phyloP scores from a whole-genome alignment of 768 basidiomycete species.

The Suillus variegatus region DNA sequence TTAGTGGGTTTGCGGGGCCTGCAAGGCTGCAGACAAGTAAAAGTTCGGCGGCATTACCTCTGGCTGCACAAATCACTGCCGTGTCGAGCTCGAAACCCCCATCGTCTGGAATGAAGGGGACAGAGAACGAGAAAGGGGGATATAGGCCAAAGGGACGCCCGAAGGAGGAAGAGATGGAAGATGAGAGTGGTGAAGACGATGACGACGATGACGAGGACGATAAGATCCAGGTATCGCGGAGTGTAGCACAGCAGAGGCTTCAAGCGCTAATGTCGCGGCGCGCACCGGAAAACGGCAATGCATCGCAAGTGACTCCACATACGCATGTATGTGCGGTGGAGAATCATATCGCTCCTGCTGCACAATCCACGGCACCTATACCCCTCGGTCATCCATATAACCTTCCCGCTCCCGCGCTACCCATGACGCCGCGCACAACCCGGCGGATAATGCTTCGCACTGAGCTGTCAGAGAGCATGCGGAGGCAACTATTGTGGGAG shows the following conservation, averaged over 20 bases:
- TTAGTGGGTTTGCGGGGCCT: constrained; percentile 31
- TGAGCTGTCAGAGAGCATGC: constrained; percentile 82
- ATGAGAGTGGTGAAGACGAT: constrained; percentile 53
- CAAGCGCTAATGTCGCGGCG: constrained; percentile 55
- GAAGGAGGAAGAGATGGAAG: constrained; percentile 65
- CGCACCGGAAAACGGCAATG: constrained; percentile 29
- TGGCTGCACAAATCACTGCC: constrained; percentile 51
- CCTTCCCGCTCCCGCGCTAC: constrained; percentile 61
- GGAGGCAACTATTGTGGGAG: constrained; percentile 82
- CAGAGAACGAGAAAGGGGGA: constrained; percentile 35
- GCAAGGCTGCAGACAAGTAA: constrained; percentile 50
- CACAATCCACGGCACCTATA: constrained; percentile 52
- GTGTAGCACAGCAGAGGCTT: constrained; percentile 69
- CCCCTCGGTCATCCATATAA: constrained; percentile 70
- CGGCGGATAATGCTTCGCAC: constrained; percentile 81
- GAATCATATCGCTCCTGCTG: constrained; percentile 22
- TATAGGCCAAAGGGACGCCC: constrained; percentile 71
- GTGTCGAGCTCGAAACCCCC: constrained; percentile 30
- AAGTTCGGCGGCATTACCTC: constrained; percentile 60
- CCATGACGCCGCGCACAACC: constrained; percentile 85
- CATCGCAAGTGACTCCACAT: constrained; percentile 24
- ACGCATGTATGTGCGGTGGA: constrained; percentile 13
- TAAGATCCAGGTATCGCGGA: constrained; percentile 59
- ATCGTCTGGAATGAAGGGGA: constrained; percentile 23
- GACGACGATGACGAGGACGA: constrained; percentile 50